Conservation (phyloP, 495 filamentous ascomycete species). For the Elasticomyces elasticus region DNA sequence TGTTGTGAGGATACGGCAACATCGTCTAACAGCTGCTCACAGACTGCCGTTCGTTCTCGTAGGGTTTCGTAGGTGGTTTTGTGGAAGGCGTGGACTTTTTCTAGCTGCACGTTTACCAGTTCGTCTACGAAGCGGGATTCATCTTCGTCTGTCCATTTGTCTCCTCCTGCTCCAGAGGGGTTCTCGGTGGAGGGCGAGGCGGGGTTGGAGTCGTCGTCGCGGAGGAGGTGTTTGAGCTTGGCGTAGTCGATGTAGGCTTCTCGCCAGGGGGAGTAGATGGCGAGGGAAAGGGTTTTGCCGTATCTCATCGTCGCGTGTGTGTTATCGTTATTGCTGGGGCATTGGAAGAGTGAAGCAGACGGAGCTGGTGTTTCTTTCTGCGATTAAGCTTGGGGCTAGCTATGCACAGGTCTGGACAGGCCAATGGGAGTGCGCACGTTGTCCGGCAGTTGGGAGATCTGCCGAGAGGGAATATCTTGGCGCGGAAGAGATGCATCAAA, state of each 20-base stretch:
- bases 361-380: no score
- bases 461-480: no score
- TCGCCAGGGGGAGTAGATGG: conserved; percentile 81
- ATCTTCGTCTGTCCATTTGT: conserved; percentile 86
- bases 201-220: conserved; percentile 57
- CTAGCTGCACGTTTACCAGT: conserved; percentile 83
- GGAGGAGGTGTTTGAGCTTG: conserved; percentile 79
- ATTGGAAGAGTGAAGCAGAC: no score
- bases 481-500: no score
- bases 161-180: no score
- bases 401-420: no score
- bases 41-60: conserved; percentile 52
- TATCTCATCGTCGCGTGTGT: no score
- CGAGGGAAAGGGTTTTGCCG: conserved; percentile 70
- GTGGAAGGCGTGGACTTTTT: conserved; percentile 91
- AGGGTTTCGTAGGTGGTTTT: conserved; percentile 60
- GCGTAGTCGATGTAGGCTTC: conserved; percentile 89
- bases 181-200: conserved; percentile 34
- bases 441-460: no score
- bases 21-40: conserved; percentile 49
- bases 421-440: no score
- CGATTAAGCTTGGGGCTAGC: no score
- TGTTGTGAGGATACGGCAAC: conserved; percentile 37
- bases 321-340: no score
- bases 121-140: conserved; percentile 90